These are phyloP conservation scores for Chionographis japonica DNA, from an alignment of 106 monocot species.

Conservation along the genomic window DNA sequence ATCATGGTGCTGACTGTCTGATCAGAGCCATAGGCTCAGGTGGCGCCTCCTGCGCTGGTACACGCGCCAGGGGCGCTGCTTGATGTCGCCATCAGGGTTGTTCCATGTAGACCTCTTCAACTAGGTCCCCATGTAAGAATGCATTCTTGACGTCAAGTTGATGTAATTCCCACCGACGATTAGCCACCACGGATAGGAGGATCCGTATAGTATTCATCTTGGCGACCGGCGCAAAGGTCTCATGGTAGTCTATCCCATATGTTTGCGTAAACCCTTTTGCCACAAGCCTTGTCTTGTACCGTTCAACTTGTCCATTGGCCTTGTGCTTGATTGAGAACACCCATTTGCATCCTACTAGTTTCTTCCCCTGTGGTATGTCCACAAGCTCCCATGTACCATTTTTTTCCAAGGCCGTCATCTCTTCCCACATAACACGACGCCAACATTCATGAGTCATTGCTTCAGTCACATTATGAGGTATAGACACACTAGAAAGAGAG, in stretches of 20 bases:
- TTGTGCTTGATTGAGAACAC: not conserved
- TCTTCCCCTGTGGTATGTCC: not conserved
- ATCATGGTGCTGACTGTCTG: too few species aligned
- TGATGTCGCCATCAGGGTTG: too few species aligned
- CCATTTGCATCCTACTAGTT: not conserved
- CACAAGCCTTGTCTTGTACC: not conserved
- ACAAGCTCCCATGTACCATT: not conserved
- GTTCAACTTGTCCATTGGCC: not conserved
- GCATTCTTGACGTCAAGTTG: constrained; percentile 7
- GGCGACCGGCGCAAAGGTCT: not conserved
- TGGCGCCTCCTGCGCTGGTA: too few species aligned
- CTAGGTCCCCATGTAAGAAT: not conserved
- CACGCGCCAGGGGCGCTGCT: too few species aligned
- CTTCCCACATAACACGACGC: not conserved
- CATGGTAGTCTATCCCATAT: not conserved
- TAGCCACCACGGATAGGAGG: not conserved
- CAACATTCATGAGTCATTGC: not conserved
- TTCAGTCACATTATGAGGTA: not conserved
- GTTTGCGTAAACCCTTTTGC: not conserved
- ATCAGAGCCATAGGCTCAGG: too few species aligned
- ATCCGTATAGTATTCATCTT: not conserved
- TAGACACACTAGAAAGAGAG: not conserved
- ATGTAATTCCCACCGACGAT: not conserved
- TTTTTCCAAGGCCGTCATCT: constrained; percentile 9
- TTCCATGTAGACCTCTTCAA: constrained; percentile 9